Evolutionary conservation across 2,329 filamentous ascomycete species (phyloP), one percentile per base, ranked within the genome.

Genomic region (Talaromyces sp.): DNA sequence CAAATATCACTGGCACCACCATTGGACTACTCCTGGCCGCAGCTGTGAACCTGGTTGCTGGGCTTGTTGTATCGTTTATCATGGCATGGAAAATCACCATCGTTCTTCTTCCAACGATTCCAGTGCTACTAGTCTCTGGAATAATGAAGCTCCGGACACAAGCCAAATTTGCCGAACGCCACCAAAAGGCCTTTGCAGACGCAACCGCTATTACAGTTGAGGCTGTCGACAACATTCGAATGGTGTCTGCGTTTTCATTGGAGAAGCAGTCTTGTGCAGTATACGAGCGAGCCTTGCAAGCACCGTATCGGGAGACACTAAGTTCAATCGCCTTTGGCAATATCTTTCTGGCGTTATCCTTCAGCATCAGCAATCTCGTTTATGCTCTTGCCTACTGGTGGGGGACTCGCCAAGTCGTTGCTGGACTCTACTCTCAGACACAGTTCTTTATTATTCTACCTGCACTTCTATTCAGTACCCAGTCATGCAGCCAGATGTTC

Each of bases 321-420:
- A 68, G 71, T 15, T 75, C 75, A 19, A 80, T 79, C 52, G 72
- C 80, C 17, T 76, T 77, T 32, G 74, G 75, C 0, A 76, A 72
- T 62, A 64, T 75, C 30, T 75, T 70, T 66, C 67, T 76, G 33
- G 72, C 75, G 2, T 64, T 75, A 10, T 69, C 71, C 11, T 71
- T 69, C 59, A 67, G 68, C n/a, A 62, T 70, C 30, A 82, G 84
- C 27, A 87, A 85, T 68, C 78, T 89, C 56, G 84, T 90, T 39
- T 89, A 90, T 68, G 85, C 87, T 0, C 82, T 91, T 60, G 85
- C 87, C 0, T 91, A 90, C 73, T 91, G 88, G 86, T 91, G 88
- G 87, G 88, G 88, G 1, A 83, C 87, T 0, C 85, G 82, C 65
- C 83, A 85, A 64, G 88, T 91, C 63, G 81, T 85, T 44, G 78